phyloP scores from a whole-genome alignment of 345 rosid genomes.

The Linum tenue region DNA sequence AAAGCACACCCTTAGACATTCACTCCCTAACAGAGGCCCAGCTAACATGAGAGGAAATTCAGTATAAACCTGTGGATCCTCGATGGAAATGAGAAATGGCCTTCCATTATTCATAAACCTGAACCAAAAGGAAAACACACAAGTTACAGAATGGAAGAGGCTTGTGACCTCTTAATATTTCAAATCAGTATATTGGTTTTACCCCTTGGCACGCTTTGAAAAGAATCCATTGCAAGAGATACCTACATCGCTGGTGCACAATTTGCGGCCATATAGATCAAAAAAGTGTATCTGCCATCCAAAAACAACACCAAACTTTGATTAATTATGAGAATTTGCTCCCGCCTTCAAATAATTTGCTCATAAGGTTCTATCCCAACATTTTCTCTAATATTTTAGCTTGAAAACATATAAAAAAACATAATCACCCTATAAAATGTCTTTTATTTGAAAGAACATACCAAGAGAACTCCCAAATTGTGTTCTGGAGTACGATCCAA shows the following conservation, averaged over 20 bases:
- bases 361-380: not conserved
- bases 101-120: conserved; percentile 53
- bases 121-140: conserved; percentile 8
- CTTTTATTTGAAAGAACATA: conserved; percentile 23
- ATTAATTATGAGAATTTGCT: not conserved
- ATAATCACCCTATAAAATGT: not conserved
- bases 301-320: conserved; percentile 10
- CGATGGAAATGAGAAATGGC: conserved; percentile 76
- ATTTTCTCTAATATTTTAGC: not conserved
- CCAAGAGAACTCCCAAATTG: conserved; percentile 86
- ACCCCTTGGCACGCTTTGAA: conserved; percentile 68
- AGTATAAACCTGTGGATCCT: conserved; percentile 77
- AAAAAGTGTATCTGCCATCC: conserved; percentile 64
- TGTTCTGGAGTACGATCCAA: conserved; percentile 46
- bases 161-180: not conserved
- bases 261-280: conserved; percentile 76
- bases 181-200: conserved; percentile 14
- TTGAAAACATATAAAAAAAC: not conserved
- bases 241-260: conserved; percentile 76
- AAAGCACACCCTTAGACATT: too few relatives aligned
- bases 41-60: not conserved
- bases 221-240: conserved; percentile 77
- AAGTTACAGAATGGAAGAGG: conserved; percentile 8
- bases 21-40: conserved; percentile 7
- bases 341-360: not conserved